Percentiles rank a stretch among this genome's conserved stretches.
These are phyloP conservation scores for Trifolium repens DNA, from an alignment of 306 rosid genomes.

Conservation along the genomic window DNA sequence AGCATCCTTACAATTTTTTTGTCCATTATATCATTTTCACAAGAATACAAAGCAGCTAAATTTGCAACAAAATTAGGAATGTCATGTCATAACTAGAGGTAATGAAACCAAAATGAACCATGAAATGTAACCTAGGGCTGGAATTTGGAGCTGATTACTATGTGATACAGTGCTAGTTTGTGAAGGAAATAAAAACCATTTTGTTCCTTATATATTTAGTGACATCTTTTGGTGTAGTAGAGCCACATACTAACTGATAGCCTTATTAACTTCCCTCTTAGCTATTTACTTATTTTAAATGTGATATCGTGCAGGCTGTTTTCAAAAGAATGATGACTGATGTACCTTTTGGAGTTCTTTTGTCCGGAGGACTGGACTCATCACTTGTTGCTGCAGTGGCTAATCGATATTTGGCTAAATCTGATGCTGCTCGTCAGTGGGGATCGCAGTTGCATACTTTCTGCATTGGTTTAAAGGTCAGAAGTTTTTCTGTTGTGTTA, in stretches of 20 bases:
- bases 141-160: background rate
- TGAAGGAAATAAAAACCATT: constrained; percentile 11
- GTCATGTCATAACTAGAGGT: constrained; percentile 9
- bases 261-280: constrained; percentile 8
- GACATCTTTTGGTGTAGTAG: constrained; percentile 22
- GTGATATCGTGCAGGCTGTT: constrained; percentile 73
- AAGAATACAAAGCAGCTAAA: constrained; percentile 28
- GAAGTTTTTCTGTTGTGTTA: constrained; percentile 12
- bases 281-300: constrained; percentile 31
- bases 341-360: constrained; percentile 96
- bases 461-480: constrained; percentile 87
- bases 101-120: constrained; percentile 15
- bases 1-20: background rate
- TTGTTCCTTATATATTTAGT: constrained; percentile 3
- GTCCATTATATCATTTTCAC: constrained; percentile 6
- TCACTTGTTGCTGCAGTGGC: constrained; percentile 97
- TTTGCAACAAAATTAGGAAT: constrained; percentile 24
- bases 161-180: background rate
- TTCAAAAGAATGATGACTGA: constrained; percentile 96
- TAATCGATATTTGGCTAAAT: constrained; percentile 67
- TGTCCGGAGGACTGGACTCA: constrained; percentile 96
- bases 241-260: constrained; percentile 25
- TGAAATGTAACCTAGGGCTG: background rate
- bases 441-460: constrained; percentile 93
- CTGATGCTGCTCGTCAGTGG: constrained; percentile 83